A percentile compares a stretch with the other conserved stretches of the same genome.
Conservation (phyloP, 2,329 filamentous ascomycete species). For the Cryphonectria parasitica region DNA sequence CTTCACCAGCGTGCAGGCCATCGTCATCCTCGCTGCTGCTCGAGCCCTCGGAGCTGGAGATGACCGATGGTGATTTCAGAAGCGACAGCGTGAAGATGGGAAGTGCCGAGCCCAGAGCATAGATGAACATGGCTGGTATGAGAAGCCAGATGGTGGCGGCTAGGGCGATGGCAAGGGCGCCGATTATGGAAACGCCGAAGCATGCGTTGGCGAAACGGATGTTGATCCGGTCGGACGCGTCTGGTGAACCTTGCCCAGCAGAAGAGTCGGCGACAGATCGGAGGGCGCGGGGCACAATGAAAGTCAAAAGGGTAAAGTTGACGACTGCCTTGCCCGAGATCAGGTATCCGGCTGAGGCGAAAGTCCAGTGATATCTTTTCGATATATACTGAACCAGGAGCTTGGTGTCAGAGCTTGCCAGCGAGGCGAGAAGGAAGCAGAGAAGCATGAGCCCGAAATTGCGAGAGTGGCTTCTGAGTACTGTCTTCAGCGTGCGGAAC, state of each 20-base stretch:
- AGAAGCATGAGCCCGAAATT: conserved; percentile 49
- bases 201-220: conserved; percentile 43
- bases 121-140: conserved; percentile 48
- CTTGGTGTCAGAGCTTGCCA: conserved; percentile 56
- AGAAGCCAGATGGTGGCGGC: conserved; percentile 45
- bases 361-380: conserved; percentile 51
- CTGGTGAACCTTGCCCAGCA: conserved; percentile 32
- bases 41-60: conserved; percentile 27
- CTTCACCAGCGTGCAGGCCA: conserved; percentile 30
- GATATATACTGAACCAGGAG: conserved; percentile 56
- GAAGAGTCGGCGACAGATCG: conserved; percentile 24
- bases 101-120: conserved; percentile 53
- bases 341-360: conserved; percentile 52
- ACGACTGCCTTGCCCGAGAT: conserved; percentile 52
- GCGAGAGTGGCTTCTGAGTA: conserved; percentile 43
- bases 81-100: conserved; percentile 55
- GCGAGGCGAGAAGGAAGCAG: conserved; percentile 52
- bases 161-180: conserved; percentile 48
- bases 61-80: conserved; percentile 48
- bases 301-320: conserved; percentile 49
- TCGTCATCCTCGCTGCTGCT: conserved; percentile 16
- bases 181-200: conserved; percentile 44
- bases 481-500: conserved; percentile 37
- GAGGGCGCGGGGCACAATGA: conserved; percentile 46
- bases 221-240: conserved; percentile 36